These are phyloP conservation scores for Datura wrightii DNA, from an alignment of 257 asterid genomes.

Conservation along the genomic window DNA sequence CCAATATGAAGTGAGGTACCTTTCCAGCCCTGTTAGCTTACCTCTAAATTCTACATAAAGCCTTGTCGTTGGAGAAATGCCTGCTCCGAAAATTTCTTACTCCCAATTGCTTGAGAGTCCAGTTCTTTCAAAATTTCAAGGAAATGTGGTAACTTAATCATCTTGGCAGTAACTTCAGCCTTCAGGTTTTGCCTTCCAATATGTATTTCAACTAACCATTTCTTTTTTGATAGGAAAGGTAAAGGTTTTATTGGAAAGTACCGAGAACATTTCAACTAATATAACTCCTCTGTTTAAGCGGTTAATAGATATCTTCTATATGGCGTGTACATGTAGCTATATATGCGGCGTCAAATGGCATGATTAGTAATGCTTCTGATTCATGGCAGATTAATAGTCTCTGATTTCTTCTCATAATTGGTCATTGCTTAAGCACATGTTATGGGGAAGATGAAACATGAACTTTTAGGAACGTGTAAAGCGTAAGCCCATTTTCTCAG, in stretches of 20 bases:
- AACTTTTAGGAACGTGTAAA: background rate
- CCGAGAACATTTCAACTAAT: background rate
- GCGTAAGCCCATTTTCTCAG: background rate
- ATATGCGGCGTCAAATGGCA: background rate
- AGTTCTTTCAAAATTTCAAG: background rate
- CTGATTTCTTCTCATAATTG: background rate
- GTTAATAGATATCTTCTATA: background rate
- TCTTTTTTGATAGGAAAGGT: background rate
- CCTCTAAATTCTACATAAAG: background rate
- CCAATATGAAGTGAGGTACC: constrained; percentile 30
- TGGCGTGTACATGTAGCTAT: background rate
- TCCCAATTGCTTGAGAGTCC: background rate
- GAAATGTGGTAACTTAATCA: background rate
- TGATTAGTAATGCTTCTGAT: background rate
- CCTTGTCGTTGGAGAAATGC: background rate
- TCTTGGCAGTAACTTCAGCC: background rate
- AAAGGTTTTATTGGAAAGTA: background rate
- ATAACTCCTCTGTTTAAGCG: background rate
- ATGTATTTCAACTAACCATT: background rate
- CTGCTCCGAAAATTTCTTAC: background rate
- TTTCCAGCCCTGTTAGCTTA: background rate
- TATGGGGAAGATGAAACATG: background rate
- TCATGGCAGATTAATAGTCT: background rate
- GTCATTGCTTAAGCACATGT: background rate
- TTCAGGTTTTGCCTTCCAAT: background rate